Conservation (phyloP, 225 moss, liverwort and hornwort species). For the Rhytidiadelphus loreus region DNA sequence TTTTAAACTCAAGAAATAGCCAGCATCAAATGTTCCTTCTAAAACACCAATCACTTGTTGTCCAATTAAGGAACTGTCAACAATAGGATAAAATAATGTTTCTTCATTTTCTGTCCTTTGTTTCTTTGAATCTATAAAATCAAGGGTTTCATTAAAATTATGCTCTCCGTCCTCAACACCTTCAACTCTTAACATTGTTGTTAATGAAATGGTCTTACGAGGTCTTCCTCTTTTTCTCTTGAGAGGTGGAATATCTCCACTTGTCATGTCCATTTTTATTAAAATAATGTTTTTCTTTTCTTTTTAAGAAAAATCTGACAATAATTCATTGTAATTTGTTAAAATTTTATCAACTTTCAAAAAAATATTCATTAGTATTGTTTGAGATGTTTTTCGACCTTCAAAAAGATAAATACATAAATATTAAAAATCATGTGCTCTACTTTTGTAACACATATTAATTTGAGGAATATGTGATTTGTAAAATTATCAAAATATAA, state of each 20-base stretch:
- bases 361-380: neutral
- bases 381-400: neutral
- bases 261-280: slow-evolving; percentile 8
- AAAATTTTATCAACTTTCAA: neutral
- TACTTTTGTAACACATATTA: neutral
- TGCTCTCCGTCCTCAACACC: slow-evolving; percentile 5
- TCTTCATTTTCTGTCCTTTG: slow-evolving; percentile 54
- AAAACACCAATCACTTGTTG: slow-evolving; percentile 69
- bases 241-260: slow-evolving; percentile 14
- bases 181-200: slow-evolving; percentile 31
- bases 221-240: slow-evolving; percentile 80
- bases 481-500: neutral
- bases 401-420: neutral
- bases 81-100: slow-evolving; percentile 7
- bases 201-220: slow-evolving; percentile 60
- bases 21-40: slow-evolving; percentile 87
- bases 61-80: slow-evolving; percentile 64
- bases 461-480: neutral
- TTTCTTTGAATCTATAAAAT: slow-evolving; percentile 31
- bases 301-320: neutral
- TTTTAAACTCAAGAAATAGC: slow-evolving; percentile 66
- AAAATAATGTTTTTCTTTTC: neutral
- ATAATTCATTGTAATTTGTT: neutral
- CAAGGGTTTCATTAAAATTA: neutral
- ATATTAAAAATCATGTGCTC: neutral